These are phyloP conservation scores for Bodo saltans DNA, from an alignment of 78 protist species.

Conservation along the genomic window DNA sequence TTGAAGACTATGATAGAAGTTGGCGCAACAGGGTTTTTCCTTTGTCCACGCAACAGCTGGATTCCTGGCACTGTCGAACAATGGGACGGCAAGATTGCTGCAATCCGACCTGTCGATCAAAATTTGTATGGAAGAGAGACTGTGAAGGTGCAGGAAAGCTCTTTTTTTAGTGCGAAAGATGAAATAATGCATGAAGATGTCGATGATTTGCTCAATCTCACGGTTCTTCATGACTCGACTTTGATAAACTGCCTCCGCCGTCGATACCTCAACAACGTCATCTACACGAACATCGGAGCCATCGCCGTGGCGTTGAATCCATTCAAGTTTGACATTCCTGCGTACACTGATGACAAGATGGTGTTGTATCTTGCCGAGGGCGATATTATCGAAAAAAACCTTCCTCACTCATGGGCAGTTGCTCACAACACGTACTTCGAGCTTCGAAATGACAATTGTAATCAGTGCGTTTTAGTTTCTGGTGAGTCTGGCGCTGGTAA, in stretches of 20 bases:
- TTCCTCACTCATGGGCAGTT: conserved; percentile 8
- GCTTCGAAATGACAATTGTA: neutral
- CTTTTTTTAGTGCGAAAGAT: neutral
- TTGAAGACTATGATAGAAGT: neutral
- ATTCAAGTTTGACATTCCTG: neutral
- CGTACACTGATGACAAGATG: neutral
- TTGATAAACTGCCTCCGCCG: neutral
- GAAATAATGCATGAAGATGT: neutral
- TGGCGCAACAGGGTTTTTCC: neutral
- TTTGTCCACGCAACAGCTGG: neutral
- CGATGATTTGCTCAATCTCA: conserved; percentile 8
- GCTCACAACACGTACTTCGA: conserved; percentile 1
- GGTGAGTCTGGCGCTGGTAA: conserved; percentile 54
- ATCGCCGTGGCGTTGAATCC: conserved; percentile 6
- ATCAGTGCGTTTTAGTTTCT: neutral
- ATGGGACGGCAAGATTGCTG: neutral
- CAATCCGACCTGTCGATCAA: neutral
- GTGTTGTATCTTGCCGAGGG: neutral
- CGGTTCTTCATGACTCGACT: conserved; percentile 3
- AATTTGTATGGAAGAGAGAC: neutral
- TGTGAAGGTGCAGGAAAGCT: neutral
- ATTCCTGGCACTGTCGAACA: neutral
- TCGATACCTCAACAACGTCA: neutral
- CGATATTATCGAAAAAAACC: neutral
- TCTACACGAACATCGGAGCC: conserved; percentile 17